Evolutionary conservation across 2,329 filamentous ascomycete genomes (phyloP), one percentile per base, ranked within the genome.

Genomic region (Stagonosporopsis rhizophila): DNA sequence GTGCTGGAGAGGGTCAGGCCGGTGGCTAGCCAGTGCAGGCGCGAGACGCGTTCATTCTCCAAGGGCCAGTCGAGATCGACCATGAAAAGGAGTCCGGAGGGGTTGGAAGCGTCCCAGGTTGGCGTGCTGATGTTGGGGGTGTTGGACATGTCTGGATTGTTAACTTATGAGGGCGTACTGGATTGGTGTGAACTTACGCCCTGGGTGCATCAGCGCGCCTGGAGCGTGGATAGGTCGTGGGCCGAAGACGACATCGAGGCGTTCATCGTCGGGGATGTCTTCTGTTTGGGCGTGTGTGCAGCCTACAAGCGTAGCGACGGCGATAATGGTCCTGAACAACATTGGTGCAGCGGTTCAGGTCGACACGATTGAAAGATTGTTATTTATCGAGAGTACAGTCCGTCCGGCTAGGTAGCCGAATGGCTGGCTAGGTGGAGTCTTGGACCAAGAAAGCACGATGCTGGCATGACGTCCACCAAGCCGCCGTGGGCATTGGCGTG

Each of bases 11-110:
- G 28, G 5, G 68, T 65, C n/a, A 69, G 60, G 55, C 56, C 61
- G 38, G 67, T 59, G 23, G 58, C 65, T 30, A 72, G 64, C 68
- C 69, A 73, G 62, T 72, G 70, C 11, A 74, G 62, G 30, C 66
- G 61, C 25, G 65, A 59, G 15, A 68, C 64, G 44, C 71, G 65
- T 5, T 58, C 60, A 47, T 59, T 58, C 54, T 71, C 67, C 30
- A 58, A 52, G 4, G 71, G 70, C 9, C 71, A 67, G 51, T 74
- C 71, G 35, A 56, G 54, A 58, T 74, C 71, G 39, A 74, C 54
- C 59, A 74, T 64, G 40, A 70, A 48, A 37, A 74, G 52, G 35
- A 74, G 42, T 42, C 44, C 66, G 25, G 48, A 37, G 19, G 44
- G 49, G 22, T 32, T 30, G 8, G 44, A 23, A 9, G 32, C 14